phyloP scores from a whole-genome alignment of 352 stramenopile species.

The Thraustotheca clavata region DNA sequence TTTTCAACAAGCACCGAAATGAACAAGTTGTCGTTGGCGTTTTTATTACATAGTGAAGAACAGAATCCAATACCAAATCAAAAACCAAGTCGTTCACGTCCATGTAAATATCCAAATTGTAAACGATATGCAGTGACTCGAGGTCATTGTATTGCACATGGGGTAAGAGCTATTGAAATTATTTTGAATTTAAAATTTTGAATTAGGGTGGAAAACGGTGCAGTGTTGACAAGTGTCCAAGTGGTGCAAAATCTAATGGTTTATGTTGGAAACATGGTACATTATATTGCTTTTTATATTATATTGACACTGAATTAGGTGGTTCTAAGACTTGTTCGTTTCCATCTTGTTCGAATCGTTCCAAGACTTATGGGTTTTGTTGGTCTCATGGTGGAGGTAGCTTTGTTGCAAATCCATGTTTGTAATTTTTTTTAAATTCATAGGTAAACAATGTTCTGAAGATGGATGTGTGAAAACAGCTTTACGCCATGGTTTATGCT shows the following conservation, averaged over 20 bases:
- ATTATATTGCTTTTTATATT: conserved; percentile 26
- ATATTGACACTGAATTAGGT: conserved; percentile 33
- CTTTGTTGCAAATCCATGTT: too few relatives aligned
- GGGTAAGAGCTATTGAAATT: conserved; percentile 25
- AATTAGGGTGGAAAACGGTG: conserved; percentile 60
- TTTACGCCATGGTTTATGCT: conserved; percentile 70
- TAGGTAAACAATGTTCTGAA: conserved; percentile 49
- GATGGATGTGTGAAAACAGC: conserved; percentile 57
- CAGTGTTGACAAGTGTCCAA: conserved; percentile 48
- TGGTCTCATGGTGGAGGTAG: conserved; percentile 76
- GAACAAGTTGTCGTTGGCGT: not conserved
- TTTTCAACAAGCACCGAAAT: not conserved
- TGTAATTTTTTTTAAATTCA: too few relatives aligned
- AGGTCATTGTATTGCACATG: conserved; percentile 66
- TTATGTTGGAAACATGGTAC: conserved; percentile 70
- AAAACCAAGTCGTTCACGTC: conserved; percentile 31
- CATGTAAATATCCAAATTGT: conserved; percentile 69
- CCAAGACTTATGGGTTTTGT: conserved; percentile 68
- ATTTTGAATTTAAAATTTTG: conserved; percentile 20
- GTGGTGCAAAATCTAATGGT: conserved; percentile 64
- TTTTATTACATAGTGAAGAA: not conserved
- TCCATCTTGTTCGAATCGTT: conserved; percentile 48
- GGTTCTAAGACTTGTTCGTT: conserved; percentile 66
- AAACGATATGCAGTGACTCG: conserved; percentile 69
- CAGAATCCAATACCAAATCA: not conserved